phyloP scores from a whole-genome alignment of 139 green algal genomes.

The Trebouxia sp. region DNA sequence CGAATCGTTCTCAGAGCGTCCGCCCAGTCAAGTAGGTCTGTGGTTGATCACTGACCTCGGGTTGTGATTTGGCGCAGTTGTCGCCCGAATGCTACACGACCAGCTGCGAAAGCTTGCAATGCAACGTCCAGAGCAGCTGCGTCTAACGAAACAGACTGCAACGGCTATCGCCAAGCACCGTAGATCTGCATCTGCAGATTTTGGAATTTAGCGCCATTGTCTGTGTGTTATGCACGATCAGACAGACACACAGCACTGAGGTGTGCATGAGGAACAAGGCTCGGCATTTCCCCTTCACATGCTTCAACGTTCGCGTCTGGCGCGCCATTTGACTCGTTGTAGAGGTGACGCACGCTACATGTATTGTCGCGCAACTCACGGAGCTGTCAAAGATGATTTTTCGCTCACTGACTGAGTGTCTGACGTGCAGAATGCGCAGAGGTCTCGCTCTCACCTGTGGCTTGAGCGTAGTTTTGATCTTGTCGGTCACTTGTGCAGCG shows the following conservation, averaged over 20 bases:
- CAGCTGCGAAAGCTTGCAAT: background rate
- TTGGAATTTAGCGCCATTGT: background rate
- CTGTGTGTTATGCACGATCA: too few species aligned
- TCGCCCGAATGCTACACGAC: background rate
- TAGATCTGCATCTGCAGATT: background rate
- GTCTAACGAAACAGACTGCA: background rate
- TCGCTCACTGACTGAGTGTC: too few species aligned
- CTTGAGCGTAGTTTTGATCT: background rate
- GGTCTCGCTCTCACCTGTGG: background rate
- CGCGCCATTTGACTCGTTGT: too few species aligned
- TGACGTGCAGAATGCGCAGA: slow-evolving; percentile 4
- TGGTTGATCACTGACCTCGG: too few species aligned
- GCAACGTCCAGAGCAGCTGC: background rate
- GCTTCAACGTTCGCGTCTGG: too few species aligned
- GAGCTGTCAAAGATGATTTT: too few species aligned
- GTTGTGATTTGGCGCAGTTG: background rate
- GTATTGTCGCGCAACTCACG: too few species aligned
- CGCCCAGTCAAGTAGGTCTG: too few species aligned
- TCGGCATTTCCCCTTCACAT: too few species aligned
- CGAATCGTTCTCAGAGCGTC: too few species aligned
- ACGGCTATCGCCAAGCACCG: too few species aligned
- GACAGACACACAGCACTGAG: background rate
- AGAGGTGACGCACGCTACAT: too few species aligned
- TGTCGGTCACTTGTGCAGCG: background rate
- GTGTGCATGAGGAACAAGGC: background rate